Evolutionary conservation across 2,329 filamentous ascomycete species (phyloP).

Genomic region (Cercospora janseana): DNA sequence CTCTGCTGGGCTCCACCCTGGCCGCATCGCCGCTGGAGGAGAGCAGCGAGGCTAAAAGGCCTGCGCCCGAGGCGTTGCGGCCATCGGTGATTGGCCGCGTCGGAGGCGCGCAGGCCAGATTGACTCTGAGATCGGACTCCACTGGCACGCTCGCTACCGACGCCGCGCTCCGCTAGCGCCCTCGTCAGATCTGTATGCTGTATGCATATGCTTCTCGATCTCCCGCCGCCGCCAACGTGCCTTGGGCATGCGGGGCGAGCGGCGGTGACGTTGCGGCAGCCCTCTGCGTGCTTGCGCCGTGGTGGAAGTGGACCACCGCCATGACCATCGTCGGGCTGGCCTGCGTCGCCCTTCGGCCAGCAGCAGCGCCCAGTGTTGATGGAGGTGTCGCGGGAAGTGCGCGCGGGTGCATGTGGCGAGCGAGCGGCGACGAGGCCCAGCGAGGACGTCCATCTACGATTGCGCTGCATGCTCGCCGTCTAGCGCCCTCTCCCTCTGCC

Average conservation of each 20-base stretch:
- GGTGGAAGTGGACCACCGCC: too few species aligned
- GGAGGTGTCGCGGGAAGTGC: too few species aligned
- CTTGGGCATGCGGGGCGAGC: not conserved
- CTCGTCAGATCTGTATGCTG: not conserved
- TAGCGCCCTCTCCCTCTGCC: not conserved
- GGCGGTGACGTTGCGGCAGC: not conserved
- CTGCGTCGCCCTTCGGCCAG: too few species aligned
- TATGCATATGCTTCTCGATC: slow-evolving; percentile 7
- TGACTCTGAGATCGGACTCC: slow-evolving; percentile 10
- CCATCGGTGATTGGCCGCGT: slow-evolving; percentile 12
- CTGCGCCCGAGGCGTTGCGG: slow-evolving; percentile 13
- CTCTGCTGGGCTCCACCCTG: slow-evolving; percentile 8
- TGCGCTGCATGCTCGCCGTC: not conserved
- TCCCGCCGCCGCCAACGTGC: not conserved
- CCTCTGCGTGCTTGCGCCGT: too few species aligned
- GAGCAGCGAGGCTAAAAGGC: slow-evolving; percentile 18
- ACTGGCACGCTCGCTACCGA: slow-evolving; percentile 7
- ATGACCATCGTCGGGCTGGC: too few species aligned
- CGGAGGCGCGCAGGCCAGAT: not conserved
- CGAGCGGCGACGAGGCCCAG: too few species aligned
- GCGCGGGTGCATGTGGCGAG: too few species aligned
- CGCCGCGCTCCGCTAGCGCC: slow-evolving; percentile 7
- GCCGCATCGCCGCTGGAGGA: slow-evolving; percentile 6
- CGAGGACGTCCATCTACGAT: slow-evolving; percentile 6
- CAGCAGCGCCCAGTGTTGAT: too few species aligned